phyloP scores from a whole-genome alignment of 148 eudicot genomes.

The Camellia sinensis region DNA sequence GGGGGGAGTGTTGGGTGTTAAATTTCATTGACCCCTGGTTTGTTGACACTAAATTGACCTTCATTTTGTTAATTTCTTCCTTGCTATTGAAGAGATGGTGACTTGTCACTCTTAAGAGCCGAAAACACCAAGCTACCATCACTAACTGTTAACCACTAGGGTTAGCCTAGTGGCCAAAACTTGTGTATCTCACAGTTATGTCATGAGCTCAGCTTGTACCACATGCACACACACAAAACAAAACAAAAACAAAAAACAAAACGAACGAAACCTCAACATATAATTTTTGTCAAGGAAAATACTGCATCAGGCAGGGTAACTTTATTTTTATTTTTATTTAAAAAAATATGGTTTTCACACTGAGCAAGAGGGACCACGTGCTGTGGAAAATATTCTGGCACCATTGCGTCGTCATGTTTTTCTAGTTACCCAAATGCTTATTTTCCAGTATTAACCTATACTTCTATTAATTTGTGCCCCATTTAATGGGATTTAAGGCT shows the following conservation, averaged over 20 bases:
- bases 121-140: neutral
- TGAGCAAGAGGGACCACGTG: neutral
- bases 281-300: neutral
- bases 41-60: neutral
- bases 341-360: neutral
- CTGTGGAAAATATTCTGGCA: neutral
- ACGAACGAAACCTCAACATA: too few species aligned
- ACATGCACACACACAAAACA: too few species aligned
- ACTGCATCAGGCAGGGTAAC: neutral
- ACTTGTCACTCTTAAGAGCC: neutral
- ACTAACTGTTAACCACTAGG: neutral
- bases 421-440: neutral
- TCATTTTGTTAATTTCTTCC: neutral
- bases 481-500: too few species aligned
- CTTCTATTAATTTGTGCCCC: too few species aligned
- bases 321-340: neutral
- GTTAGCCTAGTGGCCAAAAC: too few species aligned
- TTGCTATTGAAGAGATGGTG: neutral
- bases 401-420: neutral
- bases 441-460: neutral
- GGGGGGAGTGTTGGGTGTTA: too few species aligned
- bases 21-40: conserved; percentile 1
- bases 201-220: too few species aligned
- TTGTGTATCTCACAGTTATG: too few species aligned
- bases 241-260: too few species aligned